These are phyloP conservation scores for Curvularia verruculosa DNA, from an alignment of 2,329 filamentous ascomycete species.

Conservation along the genomic window DNA sequence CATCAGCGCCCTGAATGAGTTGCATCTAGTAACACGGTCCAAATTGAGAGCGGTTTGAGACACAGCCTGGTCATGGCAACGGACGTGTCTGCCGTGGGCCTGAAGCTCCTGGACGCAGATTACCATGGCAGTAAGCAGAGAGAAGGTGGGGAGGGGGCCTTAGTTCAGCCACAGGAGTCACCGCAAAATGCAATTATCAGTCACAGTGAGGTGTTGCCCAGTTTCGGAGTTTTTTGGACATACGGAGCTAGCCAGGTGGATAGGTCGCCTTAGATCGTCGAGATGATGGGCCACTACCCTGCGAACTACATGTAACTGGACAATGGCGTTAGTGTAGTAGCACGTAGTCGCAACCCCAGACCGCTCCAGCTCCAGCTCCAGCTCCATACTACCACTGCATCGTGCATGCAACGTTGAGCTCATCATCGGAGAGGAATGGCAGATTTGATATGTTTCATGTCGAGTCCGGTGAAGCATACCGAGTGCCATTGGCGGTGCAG, in stretches of 20 bases:
- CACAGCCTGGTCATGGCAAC: slow-evolving; percentile 2
- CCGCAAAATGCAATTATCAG: slow-evolving; percentile 9
- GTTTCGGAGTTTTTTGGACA: slow-evolving; percentile 23
- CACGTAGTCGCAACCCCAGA: slow-evolving; percentile 5
- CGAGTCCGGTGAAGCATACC: slow-evolving; percentile 9
- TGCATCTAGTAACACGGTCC: background rate
- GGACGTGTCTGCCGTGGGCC: background rate
- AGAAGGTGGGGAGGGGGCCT: too few species aligned
- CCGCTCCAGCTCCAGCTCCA: background rate
- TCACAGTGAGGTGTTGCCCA: slow-evolving; percentile 15
- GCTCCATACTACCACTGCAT: slow-evolving; percentile 1
- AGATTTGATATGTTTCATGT: slow-evolving; percentile 28
- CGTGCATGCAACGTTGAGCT: slow-evolving; percentile 17
- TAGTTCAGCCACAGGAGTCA: background rate
- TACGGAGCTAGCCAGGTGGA: slow-evolving; percentile 20
- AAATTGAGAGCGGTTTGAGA: slow-evolving; percentile 7
- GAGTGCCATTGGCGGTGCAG: slow-evolving; percentile 28
- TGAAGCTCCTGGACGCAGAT: slow-evolving; percentile 1
- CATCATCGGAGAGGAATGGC: slow-evolving; percentile 19
- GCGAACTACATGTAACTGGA: slow-evolving; percentile 19
- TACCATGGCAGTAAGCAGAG: background rate
- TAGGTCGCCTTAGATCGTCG: slow-evolving; percentile 13
- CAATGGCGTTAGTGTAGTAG: slow-evolving; percentile 14
- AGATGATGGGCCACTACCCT: slow-evolving; percentile 20
- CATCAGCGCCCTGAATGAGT: background rate